Percentiles rank a stretch among this genome's conserved stretches.
phyloP scores from a whole-genome alignment of 139 green algal genomes.

The Spirogloea muscicola region DNA sequence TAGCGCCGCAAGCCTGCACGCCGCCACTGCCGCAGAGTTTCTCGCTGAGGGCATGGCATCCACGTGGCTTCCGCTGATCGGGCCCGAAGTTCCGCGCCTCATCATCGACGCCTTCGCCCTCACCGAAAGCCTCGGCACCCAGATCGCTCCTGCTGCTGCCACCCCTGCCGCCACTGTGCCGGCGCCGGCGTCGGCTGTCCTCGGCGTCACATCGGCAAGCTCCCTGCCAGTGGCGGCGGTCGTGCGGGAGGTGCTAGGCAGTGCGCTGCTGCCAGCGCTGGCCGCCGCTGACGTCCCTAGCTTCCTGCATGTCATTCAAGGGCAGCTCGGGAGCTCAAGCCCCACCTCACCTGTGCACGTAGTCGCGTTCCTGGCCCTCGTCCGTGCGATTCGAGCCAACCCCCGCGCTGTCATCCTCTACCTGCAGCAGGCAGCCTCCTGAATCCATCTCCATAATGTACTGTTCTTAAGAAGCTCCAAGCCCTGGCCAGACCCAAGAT shows the following conservation, averaged over 20 bases:
- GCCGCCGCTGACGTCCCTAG: conserved; percentile 8
- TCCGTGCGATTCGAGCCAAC: conserved; percentile 9
- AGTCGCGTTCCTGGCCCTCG: conserved; percentile 30
- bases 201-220: too few species aligned
- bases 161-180: too few species aligned
- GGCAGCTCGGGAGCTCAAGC: conserved; percentile 13
- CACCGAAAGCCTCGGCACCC: conserved; percentile 15
- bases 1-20: conserved; percentile 21
- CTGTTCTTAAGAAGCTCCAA: background rate
- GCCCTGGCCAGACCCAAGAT: too few species aligned
- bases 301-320: conserved; percentile 6
- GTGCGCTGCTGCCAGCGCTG: conserved; percentile 18
- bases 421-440: conserved; percentile 31
- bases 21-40: conserved; percentile 29
- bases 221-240: conserved; percentile 11
- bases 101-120: conserved; percentile 30
- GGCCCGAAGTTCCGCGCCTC: conserved; percentile 12
- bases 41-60: conserved; percentile 38
- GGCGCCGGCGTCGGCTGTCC: too few species aligned
- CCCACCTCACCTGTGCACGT: conserved; percentile 24
- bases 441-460: background rate
- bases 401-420: conserved; percentile 16
- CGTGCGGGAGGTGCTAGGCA: conserved; percentile 5
- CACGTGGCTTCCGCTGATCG: conserved; percentile 46
- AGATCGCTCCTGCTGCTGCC: too few species aligned